Evolutionary conservation across 495 filamentous ascomycete genomes (phyloP).

Genomic region (Penicillium nucicola): DNA sequence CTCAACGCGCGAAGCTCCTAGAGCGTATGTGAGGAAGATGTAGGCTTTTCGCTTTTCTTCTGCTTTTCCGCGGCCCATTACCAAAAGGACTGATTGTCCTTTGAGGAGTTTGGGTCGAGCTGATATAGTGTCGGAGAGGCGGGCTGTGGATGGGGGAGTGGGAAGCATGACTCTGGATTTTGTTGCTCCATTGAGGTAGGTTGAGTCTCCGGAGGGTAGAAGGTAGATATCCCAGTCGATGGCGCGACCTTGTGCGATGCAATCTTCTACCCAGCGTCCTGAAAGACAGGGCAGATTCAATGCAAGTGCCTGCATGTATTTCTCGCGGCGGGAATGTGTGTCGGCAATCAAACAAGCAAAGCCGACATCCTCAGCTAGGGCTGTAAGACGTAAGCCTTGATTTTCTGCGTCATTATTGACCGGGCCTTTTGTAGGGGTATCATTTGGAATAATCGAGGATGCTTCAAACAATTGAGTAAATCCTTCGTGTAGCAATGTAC

Average conservation of each 20-base stretch:
- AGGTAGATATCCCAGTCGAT: slow-evolving; percentile 80
- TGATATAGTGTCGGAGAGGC: slow-evolving; percentile 53
- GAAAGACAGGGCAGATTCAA: slow-evolving; percentile 83
- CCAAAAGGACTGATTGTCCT: slow-evolving; percentile 67
- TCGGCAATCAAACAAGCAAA: slow-evolving; percentile 87
- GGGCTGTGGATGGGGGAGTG: slow-evolving; percentile 55
- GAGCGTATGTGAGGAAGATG: slow-evolving; percentile 71
- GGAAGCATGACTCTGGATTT: slow-evolving; percentile 65
- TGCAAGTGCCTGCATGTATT: slow-evolving; percentile 94
- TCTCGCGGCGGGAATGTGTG: slow-evolving; percentile 79
- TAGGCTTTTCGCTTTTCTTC: slow-evolving; percentile 61
- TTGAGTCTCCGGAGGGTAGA: slow-evolving; percentile 78
- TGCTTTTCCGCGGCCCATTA: slow-evolving; percentile 65
- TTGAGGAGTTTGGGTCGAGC: slow-evolving; percentile 59
- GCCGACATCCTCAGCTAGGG: slow-evolving; percentile 53
- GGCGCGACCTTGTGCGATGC: slow-evolving; percentile 53
- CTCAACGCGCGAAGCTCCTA: slow-evolving; percentile 67
- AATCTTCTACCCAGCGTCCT: slow-evolving; percentile 75
- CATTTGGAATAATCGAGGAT: slow-evolving; percentile 32
- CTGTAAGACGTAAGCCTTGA: slow-evolving; percentile 44
- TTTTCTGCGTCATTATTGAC: slow-evolving; percentile 4
- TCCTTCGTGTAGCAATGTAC: slow-evolving; percentile 65
- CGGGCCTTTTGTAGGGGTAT: slow-evolving; percentile 25
- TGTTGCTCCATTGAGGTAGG: slow-evolving; percentile 71
- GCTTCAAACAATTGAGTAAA: slow-evolving; percentile 82